These are phyloP conservation scores for Ettlia oleoabundans DNA, from an alignment of 139 green algal species.

Conservation along the genomic window DNA sequence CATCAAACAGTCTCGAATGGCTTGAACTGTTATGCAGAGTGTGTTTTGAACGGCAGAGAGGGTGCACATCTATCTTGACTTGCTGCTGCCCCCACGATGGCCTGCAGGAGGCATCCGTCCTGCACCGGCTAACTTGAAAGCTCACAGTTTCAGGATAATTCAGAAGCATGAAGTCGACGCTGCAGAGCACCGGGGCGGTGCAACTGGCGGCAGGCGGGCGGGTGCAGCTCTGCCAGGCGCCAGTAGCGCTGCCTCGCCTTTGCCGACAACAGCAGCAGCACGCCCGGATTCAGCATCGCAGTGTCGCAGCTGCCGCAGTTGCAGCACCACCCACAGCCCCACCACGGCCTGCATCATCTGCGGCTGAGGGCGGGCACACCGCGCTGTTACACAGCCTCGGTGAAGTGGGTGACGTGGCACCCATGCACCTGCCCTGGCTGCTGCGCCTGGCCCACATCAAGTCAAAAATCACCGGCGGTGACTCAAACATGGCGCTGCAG, in stretches of 20 bases:
- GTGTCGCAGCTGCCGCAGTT: background rate
- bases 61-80: too few relatives aligned
- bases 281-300: background rate
- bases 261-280: background rate
- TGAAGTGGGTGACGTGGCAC: conserved; percentile 70
- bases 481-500: conserved; percentile 58
- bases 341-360: background rate
- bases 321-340: background rate
- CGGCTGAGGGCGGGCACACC: conserved; percentile 31
- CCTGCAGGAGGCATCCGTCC: too few relatives aligned
- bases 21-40: too few relatives aligned
- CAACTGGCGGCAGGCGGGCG: background rate
- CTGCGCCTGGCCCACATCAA: conserved; percentile 76
- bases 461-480: conserved; percentile 37
- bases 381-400: conserved; percentile 75
- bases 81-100: too few relatives aligned
- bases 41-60: too few relatives aligned
- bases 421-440: conserved; percentile 75
- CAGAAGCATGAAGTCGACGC: background rate
- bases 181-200: background rate
- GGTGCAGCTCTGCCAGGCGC: background rate
- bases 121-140: too few relatives aligned
- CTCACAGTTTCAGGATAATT: background rate
- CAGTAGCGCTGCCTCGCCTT: background rate
- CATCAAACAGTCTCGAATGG: too few relatives aligned